A percentile compares a stretch with the other conserved stretches of the same genome.
Conservation (phyloP, 192 early-diverging fungal species). For the Backusella mclennaniae region DNA sequence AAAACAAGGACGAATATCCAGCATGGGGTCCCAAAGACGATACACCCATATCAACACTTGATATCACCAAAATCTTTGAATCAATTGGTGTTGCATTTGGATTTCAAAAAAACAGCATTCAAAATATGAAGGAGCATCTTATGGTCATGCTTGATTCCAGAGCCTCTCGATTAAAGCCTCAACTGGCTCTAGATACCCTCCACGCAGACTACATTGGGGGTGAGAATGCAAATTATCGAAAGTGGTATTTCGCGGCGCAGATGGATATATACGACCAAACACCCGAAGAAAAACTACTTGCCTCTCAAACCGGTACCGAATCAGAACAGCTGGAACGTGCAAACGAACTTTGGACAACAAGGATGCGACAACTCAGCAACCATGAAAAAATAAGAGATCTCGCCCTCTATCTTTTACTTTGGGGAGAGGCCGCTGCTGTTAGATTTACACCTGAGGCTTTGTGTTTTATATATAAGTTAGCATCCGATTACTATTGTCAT, state of each 20-base stretch:
- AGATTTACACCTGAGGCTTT: conserved; percentile 73
- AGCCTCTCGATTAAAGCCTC: conserved; percentile 69
- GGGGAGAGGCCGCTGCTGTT: conserved; percentile 78
- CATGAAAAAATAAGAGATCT: conserved; percentile 69
- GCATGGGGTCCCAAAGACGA: conserved; percentile 47
- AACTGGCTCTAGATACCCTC: conserved; percentile 66
- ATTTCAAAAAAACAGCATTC: conserved; percentile 75
- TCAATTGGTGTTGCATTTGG: conserved; percentile 69
- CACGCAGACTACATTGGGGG: conserved; percentile 83
- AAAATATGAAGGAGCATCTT: conserved; percentile 73
- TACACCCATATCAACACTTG: conserved; percentile 60
- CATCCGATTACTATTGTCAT: conserved; percentile 57
- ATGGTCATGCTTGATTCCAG: conserved; percentile 82
- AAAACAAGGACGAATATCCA: conserved; percentile 37
- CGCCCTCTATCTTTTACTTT: conserved; percentile 72
- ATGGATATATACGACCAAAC: conserved; percentile 45
- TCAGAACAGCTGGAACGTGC: conserved; percentile 18
- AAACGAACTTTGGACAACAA: conserved; percentile 63
- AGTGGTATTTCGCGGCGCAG: conserved; percentile 81
- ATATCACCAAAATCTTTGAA: conserved; percentile 69
- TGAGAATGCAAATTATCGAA: conserved; percentile 77
- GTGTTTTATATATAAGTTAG: conserved; percentile 79
- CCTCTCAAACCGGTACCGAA: conserved; percentile 17
- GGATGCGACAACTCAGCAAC: conserved; percentile 72
- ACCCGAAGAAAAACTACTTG: conserved; percentile 12